Conservation (phyloP, 2,329 filamentous ascomycete genomes). For the Helminthosporium solani region DNA sequence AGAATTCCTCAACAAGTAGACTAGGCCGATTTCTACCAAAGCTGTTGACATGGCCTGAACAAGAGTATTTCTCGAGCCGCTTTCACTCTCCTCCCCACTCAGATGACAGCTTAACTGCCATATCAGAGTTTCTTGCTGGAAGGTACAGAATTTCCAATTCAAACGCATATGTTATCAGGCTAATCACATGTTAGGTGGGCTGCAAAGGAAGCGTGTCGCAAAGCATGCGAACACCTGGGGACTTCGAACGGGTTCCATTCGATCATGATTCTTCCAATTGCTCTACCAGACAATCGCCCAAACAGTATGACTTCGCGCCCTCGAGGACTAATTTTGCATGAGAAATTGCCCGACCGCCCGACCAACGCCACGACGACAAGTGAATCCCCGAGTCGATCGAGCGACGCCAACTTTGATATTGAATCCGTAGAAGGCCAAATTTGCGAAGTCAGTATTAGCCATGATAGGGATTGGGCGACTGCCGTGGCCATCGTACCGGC, state of each 20-base stretch:
- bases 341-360: slow-evolving; percentile 12
- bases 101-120: slow-evolving; percentile 14
- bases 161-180: too few relatives aligned
- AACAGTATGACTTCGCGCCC: slow-evolving; percentile 20
- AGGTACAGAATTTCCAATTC: slow-evolving; percentile 34
- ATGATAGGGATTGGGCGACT: slow-evolving; percentile 80
- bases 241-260: slow-evolving; percentile 31
- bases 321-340: slow-evolving; percentile 27
- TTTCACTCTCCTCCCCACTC: slow-evolving; percentile 20
- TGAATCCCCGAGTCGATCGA: not conserved
- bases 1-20: slow-evolving; percentile 1
- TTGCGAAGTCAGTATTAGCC: slow-evolving; percentile 77
- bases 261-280: slow-evolving; percentile 43
- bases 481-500: slow-evolving; percentile 63
- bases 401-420: slow-evolving; percentile 11
- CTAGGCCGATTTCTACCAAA: slow-evolving; percentile 24
- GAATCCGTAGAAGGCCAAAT: slow-evolving; percentile 47
- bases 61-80: slow-evolving; percentile 31
- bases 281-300: not conserved
- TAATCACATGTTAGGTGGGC: slow-evolving; percentile 50
- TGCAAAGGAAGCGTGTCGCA: slow-evolving; percentile 54
- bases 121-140: slow-evolving; percentile 37
- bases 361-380: not conserved
- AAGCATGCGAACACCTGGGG: slow-evolving; percentile 41
- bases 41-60: slow-evolving; percentile 36